Percentiles rank a stretch among this genome's conserved stretches.
phyloP scores from a whole-genome alignment of 139 green algal genomes.

The Coelastrella sp. region DNA sequence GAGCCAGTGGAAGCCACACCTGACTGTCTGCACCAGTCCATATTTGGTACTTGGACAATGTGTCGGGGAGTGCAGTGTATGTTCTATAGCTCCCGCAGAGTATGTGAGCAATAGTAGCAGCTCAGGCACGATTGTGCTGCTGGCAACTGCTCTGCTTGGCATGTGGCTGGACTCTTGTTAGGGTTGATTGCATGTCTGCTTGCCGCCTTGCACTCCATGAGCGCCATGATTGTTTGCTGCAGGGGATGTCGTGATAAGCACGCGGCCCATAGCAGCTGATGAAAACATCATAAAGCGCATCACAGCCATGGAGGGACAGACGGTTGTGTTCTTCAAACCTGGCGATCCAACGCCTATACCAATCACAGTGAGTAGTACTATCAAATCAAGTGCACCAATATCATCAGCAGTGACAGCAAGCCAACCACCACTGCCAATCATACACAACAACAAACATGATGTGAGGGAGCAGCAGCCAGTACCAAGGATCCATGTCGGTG shows the following conservation, averaged over 20 bases:
- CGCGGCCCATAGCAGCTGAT: slow-evolving; percentile 54
- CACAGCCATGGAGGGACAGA: slow-evolving; percentile 50
- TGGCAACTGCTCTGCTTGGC: no score
- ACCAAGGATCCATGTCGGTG: no score
- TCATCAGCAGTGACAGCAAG: not conserved
- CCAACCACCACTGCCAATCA: not conserved
- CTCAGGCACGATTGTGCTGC: no score
- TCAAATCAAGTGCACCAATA: not conserved
- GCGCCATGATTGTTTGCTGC: not conserved
- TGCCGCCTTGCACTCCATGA: not conserved
- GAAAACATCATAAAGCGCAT: slow-evolving; percentile 76
- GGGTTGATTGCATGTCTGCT: not conserved
- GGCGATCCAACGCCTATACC: not conserved
- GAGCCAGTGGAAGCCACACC: not conserved
- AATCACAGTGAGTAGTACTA: slow-evolving; percentile 4
- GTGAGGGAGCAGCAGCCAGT: no score
- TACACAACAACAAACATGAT: not conserved
- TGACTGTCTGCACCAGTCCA: not conserved
- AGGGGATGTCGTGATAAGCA: slow-evolving; percentile 73
- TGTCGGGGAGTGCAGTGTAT: not conserved
- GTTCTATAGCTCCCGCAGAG: not conserved
- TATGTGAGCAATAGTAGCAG: not conserved
- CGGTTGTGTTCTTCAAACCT: slow-evolving; percentile 3
- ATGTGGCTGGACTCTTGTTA: no score
- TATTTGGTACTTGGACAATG: not conserved